phyloP scores from a whole-genome alignment of 305 asterid species.

The Fraxinus baroniana region DNA sequence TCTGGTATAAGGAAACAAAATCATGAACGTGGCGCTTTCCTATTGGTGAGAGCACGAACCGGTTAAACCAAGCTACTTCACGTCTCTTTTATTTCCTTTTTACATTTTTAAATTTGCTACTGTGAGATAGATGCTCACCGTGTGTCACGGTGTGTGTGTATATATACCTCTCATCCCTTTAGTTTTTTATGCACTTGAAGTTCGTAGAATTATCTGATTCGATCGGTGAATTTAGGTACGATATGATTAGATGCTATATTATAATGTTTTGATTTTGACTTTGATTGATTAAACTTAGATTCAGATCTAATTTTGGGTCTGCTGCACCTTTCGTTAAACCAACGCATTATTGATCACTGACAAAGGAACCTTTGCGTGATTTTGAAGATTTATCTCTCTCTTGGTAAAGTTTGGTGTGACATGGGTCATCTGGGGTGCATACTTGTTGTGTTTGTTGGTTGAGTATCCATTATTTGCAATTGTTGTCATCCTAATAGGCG shows the following conservation, averaged over 20 bases:
- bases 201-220: not conserved
- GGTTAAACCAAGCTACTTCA: not conserved
- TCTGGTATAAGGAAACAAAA: not conserved
- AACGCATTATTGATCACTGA: not conserved
- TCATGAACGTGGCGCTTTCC: not conserved
- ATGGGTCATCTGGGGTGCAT: conserved; percentile 27
- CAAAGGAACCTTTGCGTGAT: conserved; percentile 33
- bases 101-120: not conserved
- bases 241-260: not conserved
- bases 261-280: not conserved
- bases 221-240: conserved; percentile 1
- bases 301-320: conserved; percentile 5
- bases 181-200: not conserved
- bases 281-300: not conserved
- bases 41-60: not conserved
- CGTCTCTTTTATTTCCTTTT: not conserved
- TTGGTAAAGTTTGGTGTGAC: conserved; percentile 46
- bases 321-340: conserved; percentile 5
- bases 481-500: conserved; percentile 21
- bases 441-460: conserved; percentile 25
- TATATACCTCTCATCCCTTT: not conserved
- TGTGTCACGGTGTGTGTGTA: not conserved
- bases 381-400: conserved; percentile 48
- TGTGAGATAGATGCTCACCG: not conserved
- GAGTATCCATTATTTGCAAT: not conserved